Percentiles rank a stretch among this genome's conserved stretches.
These are phyloP conservation scores for Rhodamnia argentea DNA, from an alignment of 345 rosid species.

Conservation along the genomic window DNA sequence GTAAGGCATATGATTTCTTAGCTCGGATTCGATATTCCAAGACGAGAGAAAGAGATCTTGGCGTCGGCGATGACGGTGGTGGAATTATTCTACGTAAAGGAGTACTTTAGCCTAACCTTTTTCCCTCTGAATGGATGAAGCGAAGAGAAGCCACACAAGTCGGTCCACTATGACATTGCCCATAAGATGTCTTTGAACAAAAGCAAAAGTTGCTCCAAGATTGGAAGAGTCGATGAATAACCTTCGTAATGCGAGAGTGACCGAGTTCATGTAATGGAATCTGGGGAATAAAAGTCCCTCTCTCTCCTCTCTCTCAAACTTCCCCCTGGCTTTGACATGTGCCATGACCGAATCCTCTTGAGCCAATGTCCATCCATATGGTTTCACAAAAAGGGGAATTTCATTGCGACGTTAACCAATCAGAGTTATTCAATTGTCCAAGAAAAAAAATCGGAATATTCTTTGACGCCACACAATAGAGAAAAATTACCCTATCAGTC, in stretches of 20 bases:
- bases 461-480: not conserved
- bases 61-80: not conserved
- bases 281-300: not conserved
- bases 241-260: not conserved
- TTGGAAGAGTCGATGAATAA: not conserved
- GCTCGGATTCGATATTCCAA: not conserved
- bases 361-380: not conserved
- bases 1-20: not conserved
- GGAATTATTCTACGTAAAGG: not conserved
- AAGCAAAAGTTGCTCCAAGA: not conserved
- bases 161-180: not conserved
- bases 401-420: not conserved
- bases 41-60: not conserved
- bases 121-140: not conserved
- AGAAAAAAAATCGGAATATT: no score
- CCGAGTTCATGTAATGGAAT: not conserved
- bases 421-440: not conserved
- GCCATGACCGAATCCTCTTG: not conserved
- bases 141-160: not conserved
- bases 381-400: not conserved
- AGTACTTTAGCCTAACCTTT: not conserved
- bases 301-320: not conserved
- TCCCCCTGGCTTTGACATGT: not conserved
- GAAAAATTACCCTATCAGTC: not conserved
- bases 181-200: not conserved